Base-by-base conservation (phyloP, 495 filamentous ascomycete species). In the Xylaria longipes region DNA sequence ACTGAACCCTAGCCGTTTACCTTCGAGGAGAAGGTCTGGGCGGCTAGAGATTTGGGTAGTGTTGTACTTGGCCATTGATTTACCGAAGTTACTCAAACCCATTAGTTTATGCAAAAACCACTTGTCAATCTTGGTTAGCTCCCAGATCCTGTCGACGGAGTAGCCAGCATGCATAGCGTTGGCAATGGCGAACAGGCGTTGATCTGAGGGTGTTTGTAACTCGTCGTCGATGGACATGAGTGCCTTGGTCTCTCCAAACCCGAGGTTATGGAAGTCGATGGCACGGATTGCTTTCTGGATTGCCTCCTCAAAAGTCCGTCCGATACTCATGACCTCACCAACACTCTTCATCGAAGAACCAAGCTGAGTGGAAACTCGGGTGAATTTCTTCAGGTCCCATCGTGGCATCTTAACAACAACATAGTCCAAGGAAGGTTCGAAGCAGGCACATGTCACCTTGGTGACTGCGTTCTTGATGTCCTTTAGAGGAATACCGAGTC, bases 331-430 rank as follows among this genome's bases (percentile, higher is more conserved):
- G 68, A 99, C 96, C 80, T 99, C 96, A 76, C 96, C 96, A 56
- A 99, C 94, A 86, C 94, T 97, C 92, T 99, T 99, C 96, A 99
- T 99, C 17, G 96, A 98, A 9, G 96, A 98, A 43, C 92, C 94
- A 8, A 99, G 90, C 82, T 94, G 90, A 4, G 94, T 98, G 9
- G 95, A 98, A 25, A 98, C 96, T 68, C 96, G 91, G 35, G 92
- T 95, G 83, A 99, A 99, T 82, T 99, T 99, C 86, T 98, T 98
- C 72, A 99, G 82, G 83, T 99, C 96, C 96, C 96, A 99, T 71
- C 96, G 89, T 25, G 96, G 96, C 82, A 99, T 99, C 87, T 99
- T 99, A 68, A 99, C 96, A 31, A 98, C 96, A 58, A 98, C 95
- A 80, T 99, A 99, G 80, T 99, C 96, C 0, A 99, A 87, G 3